Evolutionary conservation across 129 eudicot genomes (phyloP), one percentile per base, ranked within the genome.

Genomic region (Heracleum sosnowskyi): DNA sequence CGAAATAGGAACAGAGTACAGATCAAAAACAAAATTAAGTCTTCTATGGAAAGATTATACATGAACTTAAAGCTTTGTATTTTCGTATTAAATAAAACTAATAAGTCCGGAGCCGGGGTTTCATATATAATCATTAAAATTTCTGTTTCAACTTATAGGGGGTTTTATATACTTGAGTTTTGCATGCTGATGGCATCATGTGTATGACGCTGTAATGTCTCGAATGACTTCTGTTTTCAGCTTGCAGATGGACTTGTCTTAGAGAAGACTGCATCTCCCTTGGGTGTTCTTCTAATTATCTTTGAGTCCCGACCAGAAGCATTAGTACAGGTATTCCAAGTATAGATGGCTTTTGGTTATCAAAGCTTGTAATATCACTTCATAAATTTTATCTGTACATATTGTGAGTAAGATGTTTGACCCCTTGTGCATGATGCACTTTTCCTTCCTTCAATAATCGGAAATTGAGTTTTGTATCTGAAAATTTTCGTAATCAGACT

Each of bases 241-340:
- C 88, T 96, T 83, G 90, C 99, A 57, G 97, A 92, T 76, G 95
- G 97, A 81, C 75, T 92, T 17, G 64, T 90, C 64, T 82, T 96
- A 76, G 99, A 96, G 68, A 96, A 96, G 78, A 84, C 88, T 53
- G 87, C 97, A 10, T 88, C 97, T 82, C 90, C 97, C 34, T 89
- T 96, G 88, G 99, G 99, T 68, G 97, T 92, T 49, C 97, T 96
- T 66, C 89, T 96, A 76, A 88, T 96, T 86, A 91, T 96, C 74
- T 95, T 96, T 69, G 97, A 96, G 87, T 96, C 99, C 71, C 94
- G 99, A 34, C 99, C 99, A n/a, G 99, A 95, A 68, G 97, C 99
- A 53, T 83, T 96, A 36, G 97, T 96, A 79, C 99, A 92, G 99
- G 99, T 96, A 73, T 13, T 40, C 29, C 1, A 4, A 11, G 5